These are phyloP conservation scores for Emergomyces africanus DNA, from an alignment of 2,329 filamentous ascomycete genomes.

Conservation along the genomic window DNA sequence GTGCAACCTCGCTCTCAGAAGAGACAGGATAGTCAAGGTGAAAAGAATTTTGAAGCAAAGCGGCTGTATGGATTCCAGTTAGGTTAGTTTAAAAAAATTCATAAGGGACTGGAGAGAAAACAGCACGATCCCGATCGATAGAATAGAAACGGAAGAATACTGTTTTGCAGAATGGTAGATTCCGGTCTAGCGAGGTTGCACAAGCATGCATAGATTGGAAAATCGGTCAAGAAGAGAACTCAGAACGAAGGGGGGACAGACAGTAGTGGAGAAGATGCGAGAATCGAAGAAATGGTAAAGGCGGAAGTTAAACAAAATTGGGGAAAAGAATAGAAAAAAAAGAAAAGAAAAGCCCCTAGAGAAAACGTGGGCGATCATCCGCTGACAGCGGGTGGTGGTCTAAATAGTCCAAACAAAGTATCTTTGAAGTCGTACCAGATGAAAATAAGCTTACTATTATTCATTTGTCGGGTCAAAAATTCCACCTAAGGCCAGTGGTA, in stretches of 20 bases:
- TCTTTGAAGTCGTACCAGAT: conserved; percentile 11
- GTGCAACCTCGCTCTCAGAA: conserved; percentile 29
- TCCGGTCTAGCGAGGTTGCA: conserved; percentile 6
- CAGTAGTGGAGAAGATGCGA: background rate
- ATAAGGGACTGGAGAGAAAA: background rate
- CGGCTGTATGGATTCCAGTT: conserved; percentile 16
- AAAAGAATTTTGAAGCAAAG: conserved; percentile 25
- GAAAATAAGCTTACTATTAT: conserved; percentile 16
- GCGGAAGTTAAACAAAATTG: conserved; percentile 1
- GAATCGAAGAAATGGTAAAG: conserved; percentile 1
- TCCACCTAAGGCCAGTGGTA: conserved; percentile 2
- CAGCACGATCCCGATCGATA: background rate
- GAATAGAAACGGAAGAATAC: background rate
- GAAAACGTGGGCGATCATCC: conserved; percentile 10
- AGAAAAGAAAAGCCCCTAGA: conserved; percentile 1
- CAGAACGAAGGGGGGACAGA: background rate
- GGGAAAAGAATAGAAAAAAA: background rate
- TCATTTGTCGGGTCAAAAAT: conserved; percentile 12
- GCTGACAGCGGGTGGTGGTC: conserved; percentile 4
- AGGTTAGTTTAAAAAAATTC: conserved; percentile 11
- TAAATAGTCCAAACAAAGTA: conserved; percentile 3
- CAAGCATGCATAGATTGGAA: conserved; percentile 4
- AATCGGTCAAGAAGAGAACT: background rate
- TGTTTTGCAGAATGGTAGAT: background rate
- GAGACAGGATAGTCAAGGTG: conserved; percentile 27